Percentiles rank a stretch among this genome's conserved stretches.
Evolutionary conservation across 441 rosid genomes (phyloP).

Genomic region (Populus hybrid): DNA sequence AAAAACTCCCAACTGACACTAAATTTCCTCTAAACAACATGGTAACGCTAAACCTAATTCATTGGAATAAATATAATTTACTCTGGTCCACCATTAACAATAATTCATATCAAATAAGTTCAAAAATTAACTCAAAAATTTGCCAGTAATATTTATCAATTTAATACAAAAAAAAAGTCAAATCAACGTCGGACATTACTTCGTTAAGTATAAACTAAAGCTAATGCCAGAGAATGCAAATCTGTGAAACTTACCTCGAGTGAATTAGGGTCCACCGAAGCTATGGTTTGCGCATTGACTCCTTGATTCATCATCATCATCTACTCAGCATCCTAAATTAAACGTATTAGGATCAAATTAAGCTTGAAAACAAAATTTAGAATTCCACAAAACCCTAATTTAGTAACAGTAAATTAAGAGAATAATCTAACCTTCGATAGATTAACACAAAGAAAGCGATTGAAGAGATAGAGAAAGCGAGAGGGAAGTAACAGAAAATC

Average conservation of each 20-base stretch:
- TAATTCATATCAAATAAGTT: neutral
- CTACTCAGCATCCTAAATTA: constrained; percentile 38
- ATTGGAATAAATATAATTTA: neutral
- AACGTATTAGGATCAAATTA: neutral
- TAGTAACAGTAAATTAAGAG: neutral
- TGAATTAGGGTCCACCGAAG: constrained; percentile 61
- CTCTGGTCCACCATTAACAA: neutral
- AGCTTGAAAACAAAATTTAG: neutral
- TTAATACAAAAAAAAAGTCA: neutral
- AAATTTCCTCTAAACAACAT: neutral
- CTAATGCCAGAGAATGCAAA: neutral
- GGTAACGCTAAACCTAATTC: neutral
- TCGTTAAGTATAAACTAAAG: neutral
- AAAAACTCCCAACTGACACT: neutral
- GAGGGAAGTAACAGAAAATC: constrained; percentile 9
- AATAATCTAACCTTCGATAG: constrained; percentile 12
- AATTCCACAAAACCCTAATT: constrained; percentile 37
- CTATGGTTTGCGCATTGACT: constrained; percentile 53
- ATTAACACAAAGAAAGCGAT: neutral
- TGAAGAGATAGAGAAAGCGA: constrained; percentile 10
- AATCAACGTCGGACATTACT: neutral
- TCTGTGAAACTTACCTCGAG: constrained; percentile 49
- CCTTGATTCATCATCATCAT: constrained; percentile 85
- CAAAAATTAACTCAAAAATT: neutral
- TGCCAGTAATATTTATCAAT: neutral